A percentile compares a stretch with the other conserved stretches of the same genome.
phyloP scores from a whole-genome alignment of 345 rosid species.

The Salix brachista region DNA sequence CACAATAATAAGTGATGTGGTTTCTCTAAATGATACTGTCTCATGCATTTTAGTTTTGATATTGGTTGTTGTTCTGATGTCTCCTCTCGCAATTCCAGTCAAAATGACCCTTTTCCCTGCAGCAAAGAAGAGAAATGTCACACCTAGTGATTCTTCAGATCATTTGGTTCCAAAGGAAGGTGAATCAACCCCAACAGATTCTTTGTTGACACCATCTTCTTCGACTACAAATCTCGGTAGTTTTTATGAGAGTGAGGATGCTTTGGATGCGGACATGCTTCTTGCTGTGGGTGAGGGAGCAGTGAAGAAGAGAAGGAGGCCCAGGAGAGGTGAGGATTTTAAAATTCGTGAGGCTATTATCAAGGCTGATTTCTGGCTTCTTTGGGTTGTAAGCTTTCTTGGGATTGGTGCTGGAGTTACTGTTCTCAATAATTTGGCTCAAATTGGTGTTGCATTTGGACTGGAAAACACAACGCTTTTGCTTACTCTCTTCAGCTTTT shows the following conservation, averaged over 20 bases:
- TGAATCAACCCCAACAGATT: slow-evolving; percentile 34
- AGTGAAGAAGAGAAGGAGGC: slow-evolving; percentile 65
- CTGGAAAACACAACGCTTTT: slow-evolving; percentile 64
- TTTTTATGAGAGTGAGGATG: slow-evolving; percentile 48
- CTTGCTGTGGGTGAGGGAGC: slow-evolving; percentile 84
- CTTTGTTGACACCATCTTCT: slow-evolving; percentile 60
- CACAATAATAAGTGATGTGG: slow-evolving; percentile 45
- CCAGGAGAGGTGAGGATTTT: slow-evolving; percentile 84
- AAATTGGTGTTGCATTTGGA: slow-evolving; percentile 76
- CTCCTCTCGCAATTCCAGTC: slow-evolving; percentile 86
- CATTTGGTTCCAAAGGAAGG: slow-evolving; percentile 42
- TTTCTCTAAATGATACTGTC: slow-evolving; percentile 36
- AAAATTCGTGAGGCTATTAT: slow-evolving; percentile 63
- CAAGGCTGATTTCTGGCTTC: slow-evolving; percentile 99
- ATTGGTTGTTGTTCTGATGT: slow-evolving; percentile 53
- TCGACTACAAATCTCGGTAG: slow-evolving; percentile 66
- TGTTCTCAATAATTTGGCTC: slow-evolving; percentile 89
- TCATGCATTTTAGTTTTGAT: slow-evolving; percentile 51
- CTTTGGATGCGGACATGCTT: slow-evolving; percentile 53
- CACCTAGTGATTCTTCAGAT: slow-evolving; percentile 55
- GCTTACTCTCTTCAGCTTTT: slow-evolving; percentile 73
- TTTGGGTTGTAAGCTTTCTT: slow-evolving; percentile 74
- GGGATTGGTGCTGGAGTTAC: slow-evolving; percentile 94
- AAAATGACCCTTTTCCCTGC: slow-evolving; percentile 88
- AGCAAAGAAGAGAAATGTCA: slow-evolving; percentile 33